Evolutionary conservation across 2,329 filamentous ascomycete species (phyloP).

Genomic region (Colletotrichum salicis): DNA sequence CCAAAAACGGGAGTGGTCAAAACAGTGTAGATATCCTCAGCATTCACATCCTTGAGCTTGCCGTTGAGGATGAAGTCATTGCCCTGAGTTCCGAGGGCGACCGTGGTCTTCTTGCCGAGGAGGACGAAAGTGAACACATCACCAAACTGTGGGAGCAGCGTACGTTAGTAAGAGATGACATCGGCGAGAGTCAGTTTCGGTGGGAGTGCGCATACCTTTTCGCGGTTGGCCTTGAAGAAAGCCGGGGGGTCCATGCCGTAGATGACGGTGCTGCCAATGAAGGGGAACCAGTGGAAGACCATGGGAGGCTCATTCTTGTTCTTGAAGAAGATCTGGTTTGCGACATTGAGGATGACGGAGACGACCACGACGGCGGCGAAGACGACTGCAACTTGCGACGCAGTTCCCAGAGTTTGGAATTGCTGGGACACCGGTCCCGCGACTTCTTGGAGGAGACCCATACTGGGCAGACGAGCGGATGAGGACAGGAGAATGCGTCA

Average conservation of each 20-base stretch:
- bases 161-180: slow-evolving; percentile 12
- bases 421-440: slow-evolving; percentile 61
- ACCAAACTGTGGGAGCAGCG: slow-evolving; percentile 69
- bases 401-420: slow-evolving; percentile 59
- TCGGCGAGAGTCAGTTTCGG: background rate
- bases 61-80: slow-evolving; percentile 94
- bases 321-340: slow-evolving; percentile 81
- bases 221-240: slow-evolving; percentile 82
- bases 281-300: slow-evolving; percentile 83
- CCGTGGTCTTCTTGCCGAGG: slow-evolving; percentile 89
- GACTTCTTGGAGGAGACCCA: slow-evolving; percentile 67
- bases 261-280: slow-evolving; percentile 89
- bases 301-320: slow-evolving; percentile 84
- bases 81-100: slow-evolving; percentile 82
- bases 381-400: slow-evolving; percentile 58
- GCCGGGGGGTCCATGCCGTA: slow-evolving; percentile 95
- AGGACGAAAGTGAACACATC: slow-evolving; percentile 91
- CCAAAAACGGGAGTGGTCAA: slow-evolving; percentile 81
- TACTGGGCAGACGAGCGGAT: slow-evolving; percentile 41
- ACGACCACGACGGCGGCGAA: slow-evolving; percentile 58
- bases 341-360: slow-evolving; percentile 80
- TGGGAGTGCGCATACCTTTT: slow-evolving; percentile 69
- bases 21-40: slow-evolving; percentile 88
- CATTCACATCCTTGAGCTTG: slow-evolving; percentile 88
- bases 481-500: slow-evolving; percentile 8